These are phyloP conservation scores for Cladosporium cucumerinum DNA, from an alignment of 2,329 filamentous ascomycete genomes.

Conservation along the genomic window DNA sequence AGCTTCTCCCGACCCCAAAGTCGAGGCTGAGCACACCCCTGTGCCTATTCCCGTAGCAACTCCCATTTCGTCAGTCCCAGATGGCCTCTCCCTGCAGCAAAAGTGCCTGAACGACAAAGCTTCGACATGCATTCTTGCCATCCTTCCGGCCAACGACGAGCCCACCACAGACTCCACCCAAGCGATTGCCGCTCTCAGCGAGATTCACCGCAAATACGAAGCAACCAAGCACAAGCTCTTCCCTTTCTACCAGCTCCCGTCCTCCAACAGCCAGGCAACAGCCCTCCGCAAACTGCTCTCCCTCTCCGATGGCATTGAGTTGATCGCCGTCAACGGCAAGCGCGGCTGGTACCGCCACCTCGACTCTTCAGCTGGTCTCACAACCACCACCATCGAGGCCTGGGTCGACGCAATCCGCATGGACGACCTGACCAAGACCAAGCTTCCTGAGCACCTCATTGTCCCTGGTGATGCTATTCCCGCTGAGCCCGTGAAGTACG, in stretches of 20 bases:
- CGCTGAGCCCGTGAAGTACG: constrained; percentile 24
- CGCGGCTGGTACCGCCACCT: constrained; percentile 83
- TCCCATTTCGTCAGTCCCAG: constrained; percentile 63
- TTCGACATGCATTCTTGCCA: constrained; percentile 76
- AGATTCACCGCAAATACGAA: constrained; percentile 73
- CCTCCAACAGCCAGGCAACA: constrained; percentile 55
- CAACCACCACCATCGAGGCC: constrained; percentile 55
- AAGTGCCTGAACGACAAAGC: constrained; percentile 74
- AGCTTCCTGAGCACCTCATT: constrained; percentile 54
- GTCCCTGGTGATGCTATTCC: constrained; percentile 29
- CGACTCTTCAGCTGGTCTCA: constrained; percentile 52
- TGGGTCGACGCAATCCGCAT: constrained; percentile 93
- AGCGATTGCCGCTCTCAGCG: constrained; percentile 60
- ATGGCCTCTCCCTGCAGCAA: constrained; percentile 61
- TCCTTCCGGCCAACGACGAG: constrained; percentile 58
- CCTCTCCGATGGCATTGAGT: constrained; percentile 58
- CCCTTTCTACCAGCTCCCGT: constrained; percentile 75
- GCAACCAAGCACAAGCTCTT: constrained; percentile 67
- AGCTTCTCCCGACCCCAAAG: constrained; percentile 52
- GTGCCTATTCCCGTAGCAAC: constrained; percentile 54
- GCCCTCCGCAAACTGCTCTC: constrained; percentile 60
- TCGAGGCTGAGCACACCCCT: constrained; percentile 44
- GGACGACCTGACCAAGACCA: constrained; percentile 78
- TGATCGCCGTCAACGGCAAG: constrained; percentile 81
- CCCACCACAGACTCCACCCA: constrained; percentile 32